Evolutionary conservation across 2,329 filamentous ascomycete genomes (phyloP).

Genomic region (Hawksworthiomyces lignivorus): DNA sequence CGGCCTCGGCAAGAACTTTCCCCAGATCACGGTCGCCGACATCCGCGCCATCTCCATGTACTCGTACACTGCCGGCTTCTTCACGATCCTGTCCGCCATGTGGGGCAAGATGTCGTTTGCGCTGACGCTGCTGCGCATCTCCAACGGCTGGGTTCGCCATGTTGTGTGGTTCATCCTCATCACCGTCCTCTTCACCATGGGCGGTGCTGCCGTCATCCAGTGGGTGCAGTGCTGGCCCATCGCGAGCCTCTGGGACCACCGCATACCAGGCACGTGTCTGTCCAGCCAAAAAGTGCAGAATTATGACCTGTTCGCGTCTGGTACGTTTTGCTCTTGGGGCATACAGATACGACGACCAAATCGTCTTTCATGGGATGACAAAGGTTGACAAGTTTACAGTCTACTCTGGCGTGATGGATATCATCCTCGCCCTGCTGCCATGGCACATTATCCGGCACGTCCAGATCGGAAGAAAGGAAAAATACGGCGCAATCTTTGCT

Average conservation of each 20-base stretch:
- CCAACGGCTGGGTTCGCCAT: conserved; percentile 3
- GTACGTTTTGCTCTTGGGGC: too few relatives aligned
- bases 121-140: conserved; percentile 10
- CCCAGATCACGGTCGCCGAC: conserved; percentile 1
- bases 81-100: conserved; percentile 4
- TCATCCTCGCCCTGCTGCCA: conserved; percentile 11
- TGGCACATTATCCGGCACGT: conserved; percentile 13
- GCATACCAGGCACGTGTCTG: too few relatives aligned
- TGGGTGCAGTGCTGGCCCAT: conserved; percentile 24
- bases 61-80: conserved; percentile 3
- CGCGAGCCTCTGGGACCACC: conserved; percentile 13
- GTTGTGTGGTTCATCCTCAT: conserved; percentile 1
- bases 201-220: conserved; percentile 15
- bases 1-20: conserved; percentile 5
- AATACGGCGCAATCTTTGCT: conserved; percentile 9
- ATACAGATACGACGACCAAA: too few relatives aligned
- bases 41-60: conserved; percentile 1
- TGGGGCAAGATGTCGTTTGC: conserved; percentile 11
- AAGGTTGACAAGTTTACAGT: too few relatives aligned
- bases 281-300: too few relatives aligned
- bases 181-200: conserved; percentile 4
- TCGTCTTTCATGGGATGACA: too few relatives aligned
- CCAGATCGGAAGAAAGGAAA: conserved; percentile 11
- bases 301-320: too few relatives aligned
- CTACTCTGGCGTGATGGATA: conserved; percentile 14